phyloP scores from a whole-genome alignment of 2,329 filamentous ascomycete genomes.

The Mycogone perniciosa region DNA sequence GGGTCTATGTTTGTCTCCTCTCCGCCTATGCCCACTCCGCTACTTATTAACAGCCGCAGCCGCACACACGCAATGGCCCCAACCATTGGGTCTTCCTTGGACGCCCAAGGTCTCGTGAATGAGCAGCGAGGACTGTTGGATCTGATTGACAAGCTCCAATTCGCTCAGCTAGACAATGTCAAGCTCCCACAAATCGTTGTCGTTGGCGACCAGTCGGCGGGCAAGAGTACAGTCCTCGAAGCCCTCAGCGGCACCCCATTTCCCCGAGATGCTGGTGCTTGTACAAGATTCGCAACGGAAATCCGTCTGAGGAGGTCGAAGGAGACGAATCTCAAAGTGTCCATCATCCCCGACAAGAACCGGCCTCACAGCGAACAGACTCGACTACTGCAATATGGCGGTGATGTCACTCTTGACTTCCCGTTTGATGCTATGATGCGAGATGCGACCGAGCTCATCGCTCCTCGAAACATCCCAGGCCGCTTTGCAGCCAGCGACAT shows the following conservation, averaged over 20 bases:
- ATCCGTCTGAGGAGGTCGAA: conserved; percentile 47
- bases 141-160: conserved; percentile 49
- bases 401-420: conserved; percentile 37
- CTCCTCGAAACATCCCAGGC: conserved; percentile 42
- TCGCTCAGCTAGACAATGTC: conserved; percentile 46
- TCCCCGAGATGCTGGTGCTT: conserved; percentile 52
- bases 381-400: conserved; percentile 42
- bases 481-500: conserved; percentile 47
- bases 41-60: background rate
- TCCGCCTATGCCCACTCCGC: background rate
- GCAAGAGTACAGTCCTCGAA: conserved; percentile 58
- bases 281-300: conserved; percentile 57
- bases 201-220: conserved; percentile 57
- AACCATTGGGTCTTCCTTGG: conserved; percentile 42
- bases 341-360: conserved; percentile 49
- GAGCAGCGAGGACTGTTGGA: conserved; percentile 53
- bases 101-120: conserved; percentile 43
- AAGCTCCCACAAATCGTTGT: conserved; percentile 57
- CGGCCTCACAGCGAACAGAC: conserved; percentile 42
- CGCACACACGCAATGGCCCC: conserved; percentile 25
- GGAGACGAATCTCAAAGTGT: conserved; percentile 40
- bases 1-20: conserved; percentile 12
- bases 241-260: conserved; percentile 58
- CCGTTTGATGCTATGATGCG: conserved; percentile 47
- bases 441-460: conserved; percentile 45